Base-by-base conservation (phyloP, 345 rosid species). In the Dovyalis caffra region DNA sequence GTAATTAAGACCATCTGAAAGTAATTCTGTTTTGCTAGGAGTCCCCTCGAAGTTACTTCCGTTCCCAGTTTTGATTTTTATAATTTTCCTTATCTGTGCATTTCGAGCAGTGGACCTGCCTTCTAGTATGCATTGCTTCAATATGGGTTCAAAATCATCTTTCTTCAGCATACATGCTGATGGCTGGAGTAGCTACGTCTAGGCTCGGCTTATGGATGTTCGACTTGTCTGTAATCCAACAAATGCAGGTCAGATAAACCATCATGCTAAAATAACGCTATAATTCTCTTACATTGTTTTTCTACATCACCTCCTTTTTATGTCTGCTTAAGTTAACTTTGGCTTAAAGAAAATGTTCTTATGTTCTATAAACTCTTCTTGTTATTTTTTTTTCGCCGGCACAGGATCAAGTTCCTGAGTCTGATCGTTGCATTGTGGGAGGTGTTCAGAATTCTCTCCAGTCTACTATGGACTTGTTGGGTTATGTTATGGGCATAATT, bases 401-500 rank as follows among this genome's bases (percentile, higher is more conserved):
- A 63, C 70, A 91, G 98, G 97, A 94, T 74, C 85, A 74, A 28
- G 96, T 89, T 26, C 86, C 93, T 0, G 97, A 90, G 81, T 63
- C 88, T 0, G 93, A 94, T 75, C 96, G 97, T 23, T 83, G 92
- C 56, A 78, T 92, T 1, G 92, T 94, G 20, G 98, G 98, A 80
- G 98, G 98, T 12, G 98, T 87, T 21, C 98, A 92, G 74, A 94
- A 90, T 84, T 89, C 98, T 34, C 87, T 90, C 29, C 97, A 94
- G 70, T 85, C 97, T 33, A 74, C 74, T 60, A 61, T 94, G 75
- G 92, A 89, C 69, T 74, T 94, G 81, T 25, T 90, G 86, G 86
- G 80, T 79, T 86, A 92, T 72, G 77, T 85, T 9, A 88, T 87
- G 89, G 96, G 97, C 73, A 88, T 94, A 63, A 67, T 92, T 66